These are phyloP conservation scores for Hyaloscypha hepaticicola DNA, from an alignment of 495 filamentous ascomycete genomes.

Conservation along the genomic window DNA sequence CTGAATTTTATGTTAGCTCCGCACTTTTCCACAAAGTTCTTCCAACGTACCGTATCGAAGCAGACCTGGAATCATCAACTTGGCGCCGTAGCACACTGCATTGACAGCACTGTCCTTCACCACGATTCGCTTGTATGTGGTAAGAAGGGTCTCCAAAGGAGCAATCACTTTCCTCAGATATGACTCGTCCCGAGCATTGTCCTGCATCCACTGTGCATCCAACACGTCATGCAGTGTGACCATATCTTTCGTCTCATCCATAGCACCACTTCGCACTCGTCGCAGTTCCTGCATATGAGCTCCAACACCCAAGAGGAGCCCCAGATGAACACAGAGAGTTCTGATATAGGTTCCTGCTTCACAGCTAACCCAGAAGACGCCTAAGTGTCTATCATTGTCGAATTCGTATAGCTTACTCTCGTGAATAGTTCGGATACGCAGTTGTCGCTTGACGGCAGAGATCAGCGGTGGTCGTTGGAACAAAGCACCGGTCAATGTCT, in stretches of 20 bases:
- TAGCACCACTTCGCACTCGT: conserved; percentile 88
- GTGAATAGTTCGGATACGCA: conserved; percentile 95
- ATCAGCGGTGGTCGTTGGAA: conserved; percentile 98
- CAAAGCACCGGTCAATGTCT: conserved; percentile 91
- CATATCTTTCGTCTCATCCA: conserved; percentile 83
- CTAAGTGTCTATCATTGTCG: conserved; percentile 95
- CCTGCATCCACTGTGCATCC: conserved; percentile 89
- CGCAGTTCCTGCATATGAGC: conserved; percentile 99
- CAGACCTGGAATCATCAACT: conserved; percentile 95
- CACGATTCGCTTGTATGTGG: conserved; percentile 89
- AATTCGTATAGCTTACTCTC: conserved; percentile 95
- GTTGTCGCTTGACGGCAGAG: conserved; percentile 95
- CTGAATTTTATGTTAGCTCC: conserved; percentile 40
- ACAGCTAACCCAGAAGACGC: conserved; percentile 98
- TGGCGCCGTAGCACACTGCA: conserved; percentile 96
- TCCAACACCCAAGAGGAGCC: conserved; percentile 87
- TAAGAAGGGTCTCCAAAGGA: conserved; percentile 87
- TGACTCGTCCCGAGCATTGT: conserved; percentile 87
- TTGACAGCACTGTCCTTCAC: conserved; percentile 94
- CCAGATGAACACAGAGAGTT: conserved; percentile 95
- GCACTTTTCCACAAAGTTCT: conserved; percentile 18
- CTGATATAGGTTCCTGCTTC: conserved; percentile 98
- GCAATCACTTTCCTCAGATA: conserved; percentile 85
- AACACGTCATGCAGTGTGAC: conserved; percentile 95
- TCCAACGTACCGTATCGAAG: conserved; percentile 65